Evolutionary conservation across 148 eudicot genomes (phyloP).

Genomic region (Limonium bicolor): DNA sequence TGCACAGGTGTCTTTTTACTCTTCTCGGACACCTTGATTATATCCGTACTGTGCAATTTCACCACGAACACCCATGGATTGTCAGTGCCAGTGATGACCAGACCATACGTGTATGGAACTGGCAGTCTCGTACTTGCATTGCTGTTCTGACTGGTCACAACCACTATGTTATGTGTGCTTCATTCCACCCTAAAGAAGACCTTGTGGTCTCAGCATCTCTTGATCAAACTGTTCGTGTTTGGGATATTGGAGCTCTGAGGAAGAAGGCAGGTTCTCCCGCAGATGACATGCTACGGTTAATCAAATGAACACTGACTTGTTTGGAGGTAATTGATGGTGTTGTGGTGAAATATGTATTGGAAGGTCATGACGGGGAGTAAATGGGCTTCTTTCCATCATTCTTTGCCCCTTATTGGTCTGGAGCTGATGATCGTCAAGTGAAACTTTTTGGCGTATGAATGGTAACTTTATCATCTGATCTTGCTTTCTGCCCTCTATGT

Average conservation of each 20-base stretch:
- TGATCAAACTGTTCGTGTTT: conserved; percentile 82
- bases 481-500: not conserved
- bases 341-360: conserved; percentile 79
- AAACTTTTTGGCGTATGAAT: conserved; percentile 90
- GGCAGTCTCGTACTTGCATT: conserved; percentile 84
- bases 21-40: conserved; percentile 91
- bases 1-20: conserved; percentile 76
- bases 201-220: conserved; percentile 87
- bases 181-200: conserved; percentile 83
- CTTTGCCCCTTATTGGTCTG: conserved; percentile 73
- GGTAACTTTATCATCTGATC: conserved; percentile 18
- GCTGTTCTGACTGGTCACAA: conserved; percentile 88
- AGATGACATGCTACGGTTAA: conserved; percentile 53
- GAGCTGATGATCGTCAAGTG: conserved; percentile 92
- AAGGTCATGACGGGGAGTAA: conserved; percentile 86
- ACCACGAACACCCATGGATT: conserved; percentile 83
- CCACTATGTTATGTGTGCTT: conserved; percentile 90
- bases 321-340: conserved; percentile 80
- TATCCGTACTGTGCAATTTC: conserved; percentile 85
- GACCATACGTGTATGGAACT: conserved; percentile 84
- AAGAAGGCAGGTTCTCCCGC: conserved; percentile 64
- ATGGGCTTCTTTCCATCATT: conserved; percentile 88
- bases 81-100: conserved; percentile 95
- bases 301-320: conserved; percentile 72
- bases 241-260: conserved; percentile 77